A percentile compares a stretch with the other conserved stretches of the same genome.
Evolutionary conservation across 1,284 basidiomycete genomes (phyloP).

Genomic region (Ganoderma lucidum): DNA sequence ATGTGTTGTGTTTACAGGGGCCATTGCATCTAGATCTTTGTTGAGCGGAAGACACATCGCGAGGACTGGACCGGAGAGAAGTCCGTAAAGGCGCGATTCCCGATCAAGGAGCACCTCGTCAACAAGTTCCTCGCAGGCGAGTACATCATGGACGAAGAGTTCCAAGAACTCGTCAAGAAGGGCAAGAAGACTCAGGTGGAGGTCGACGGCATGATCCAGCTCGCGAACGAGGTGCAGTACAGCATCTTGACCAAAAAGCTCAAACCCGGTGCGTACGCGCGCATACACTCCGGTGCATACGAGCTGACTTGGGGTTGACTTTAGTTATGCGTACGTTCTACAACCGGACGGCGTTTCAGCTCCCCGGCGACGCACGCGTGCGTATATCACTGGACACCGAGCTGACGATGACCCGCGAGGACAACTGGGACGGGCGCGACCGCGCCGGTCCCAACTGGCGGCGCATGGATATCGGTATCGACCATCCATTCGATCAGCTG

Average conservation of each 20-base stretch:
- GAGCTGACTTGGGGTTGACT: not conserved
- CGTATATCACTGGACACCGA: constrained; percentile 99
- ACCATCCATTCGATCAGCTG: constrained; percentile 89
- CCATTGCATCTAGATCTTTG: constrained; percentile 77
- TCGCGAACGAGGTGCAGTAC: constrained; percentile 97
- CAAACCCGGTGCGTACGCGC: constrained; percentile 56
- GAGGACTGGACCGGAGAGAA: constrained; percentile 99
- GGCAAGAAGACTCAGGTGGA: constrained; percentile 97
- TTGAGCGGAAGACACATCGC: constrained; percentile 98
- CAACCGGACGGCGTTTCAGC: constrained; percentile 98
- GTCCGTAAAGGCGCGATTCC: constrained; percentile 97
- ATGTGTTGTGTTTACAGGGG: not conserved
- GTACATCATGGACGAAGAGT: constrained; percentile 95
- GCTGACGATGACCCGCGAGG: constrained; percentile 92
- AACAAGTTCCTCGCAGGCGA: constrained; percentile 92
- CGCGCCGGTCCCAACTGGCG: constrained; percentile 94
- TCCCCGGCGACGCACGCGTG: constrained; percentile 97
- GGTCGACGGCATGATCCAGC: constrained; percentile 94
- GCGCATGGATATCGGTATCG: constrained; percentile 92
- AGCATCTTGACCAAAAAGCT: constrained; percentile 87
- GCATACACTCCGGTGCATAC: constrained; percentile 48
- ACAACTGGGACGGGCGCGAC: constrained; percentile 91
- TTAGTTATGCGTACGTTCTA: constrained; percentile 97
- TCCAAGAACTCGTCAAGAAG: constrained; percentile 88
- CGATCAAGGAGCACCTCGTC: constrained; percentile 95